Percentiles rank a stretch among this genome's conserved stretches.
Evolutionary conservation across 257 asterid species (phyloP).

Genomic region (Nicotiana knightiana): DNA sequence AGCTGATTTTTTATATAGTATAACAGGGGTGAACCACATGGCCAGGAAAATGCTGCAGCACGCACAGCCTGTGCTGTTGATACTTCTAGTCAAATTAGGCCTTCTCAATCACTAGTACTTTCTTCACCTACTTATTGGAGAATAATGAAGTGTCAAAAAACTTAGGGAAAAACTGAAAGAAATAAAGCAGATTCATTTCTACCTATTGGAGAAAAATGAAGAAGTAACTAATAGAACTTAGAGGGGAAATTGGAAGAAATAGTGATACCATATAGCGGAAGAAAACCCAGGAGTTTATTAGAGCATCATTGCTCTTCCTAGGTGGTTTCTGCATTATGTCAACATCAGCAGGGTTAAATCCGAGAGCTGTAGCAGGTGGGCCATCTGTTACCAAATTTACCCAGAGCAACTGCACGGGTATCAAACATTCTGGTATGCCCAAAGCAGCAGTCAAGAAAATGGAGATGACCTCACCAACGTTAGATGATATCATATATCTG

Average conservation of each 20-base stretch:
- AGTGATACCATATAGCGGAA: conserved; percentile 68
- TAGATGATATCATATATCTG: conserved; percentile 94
- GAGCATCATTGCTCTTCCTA: conserved; percentile 64
- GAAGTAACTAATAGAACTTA: not conserved
- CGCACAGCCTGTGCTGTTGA: not conserved
- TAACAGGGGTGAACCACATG: not conserved
- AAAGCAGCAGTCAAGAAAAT: conserved; percentile 83
- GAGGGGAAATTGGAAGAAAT: not conserved
- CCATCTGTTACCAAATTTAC: conserved; percentile 92
- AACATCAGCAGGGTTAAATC: conserved; percentile 83
- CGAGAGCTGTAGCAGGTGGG: conserved; percentile 96
- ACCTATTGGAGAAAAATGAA: not conserved
- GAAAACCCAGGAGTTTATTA: conserved; percentile 73
- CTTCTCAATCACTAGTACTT: not conserved
- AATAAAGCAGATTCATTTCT: not conserved
- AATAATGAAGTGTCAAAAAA: not conserved
- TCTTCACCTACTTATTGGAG: not conserved
- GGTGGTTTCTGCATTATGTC: conserved; percentile 90
- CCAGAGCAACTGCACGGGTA: conserved; percentile 90
- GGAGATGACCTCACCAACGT: conserved; percentile 82
- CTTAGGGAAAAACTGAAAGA: not conserved
- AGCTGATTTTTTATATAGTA: not conserved
- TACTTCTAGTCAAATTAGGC: not conserved
- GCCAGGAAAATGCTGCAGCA: not conserved
- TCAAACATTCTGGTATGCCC: conserved; percentile 85